These are phyloP conservation scores for Camelina sativa DNA, from an alignment of 345 rosid species.

Conservation along the genomic window DNA sequence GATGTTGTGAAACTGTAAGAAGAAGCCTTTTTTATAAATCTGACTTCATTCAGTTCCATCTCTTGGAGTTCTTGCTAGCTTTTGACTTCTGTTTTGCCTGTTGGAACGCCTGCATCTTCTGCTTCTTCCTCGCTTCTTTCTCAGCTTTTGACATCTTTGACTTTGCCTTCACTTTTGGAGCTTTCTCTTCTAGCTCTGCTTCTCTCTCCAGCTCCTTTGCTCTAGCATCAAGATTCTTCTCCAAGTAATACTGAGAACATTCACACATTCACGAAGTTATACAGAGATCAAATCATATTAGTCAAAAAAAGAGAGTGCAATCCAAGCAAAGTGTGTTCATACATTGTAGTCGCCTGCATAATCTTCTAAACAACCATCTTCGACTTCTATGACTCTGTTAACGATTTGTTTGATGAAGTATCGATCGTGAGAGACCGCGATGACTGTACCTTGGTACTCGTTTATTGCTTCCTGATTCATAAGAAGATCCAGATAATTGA, in stretches of 20 bases:
- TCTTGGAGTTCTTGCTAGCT: conserved; percentile 79
- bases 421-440: conserved; percentile 87
- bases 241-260: conserved; percentile 73
- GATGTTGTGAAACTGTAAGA: not conserved
- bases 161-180: conserved; percentile 91
- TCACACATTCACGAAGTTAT: not conserved
- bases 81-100: conserved; percentile 88
- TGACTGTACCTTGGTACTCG: conserved; percentile 84
- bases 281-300: not conserved
- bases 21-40: conserved; percentile 27
- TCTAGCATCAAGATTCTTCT: conserved; percentile 93
- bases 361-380: conserved; percentile 68
- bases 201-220: conserved; percentile 78
- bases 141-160: conserved; percentile 99
- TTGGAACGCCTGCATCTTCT: conserved; percentile 85
- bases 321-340: conserved; percentile 52
- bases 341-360: conserved; percentile 92
- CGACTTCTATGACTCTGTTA: conserved; percentile 89
- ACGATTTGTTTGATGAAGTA: conserved; percentile 96
- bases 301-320: not conserved
- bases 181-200: conserved; percentile 82
- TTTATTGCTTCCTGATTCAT: conserved; percentile 81
- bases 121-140: conserved; percentile 96
- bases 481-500: not conserved
- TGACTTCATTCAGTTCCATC: conserved; percentile 67